Evolutionary conservation across 164 flowering plant species (phyloP).

Genomic region (Cinnamomum chago): DNA sequence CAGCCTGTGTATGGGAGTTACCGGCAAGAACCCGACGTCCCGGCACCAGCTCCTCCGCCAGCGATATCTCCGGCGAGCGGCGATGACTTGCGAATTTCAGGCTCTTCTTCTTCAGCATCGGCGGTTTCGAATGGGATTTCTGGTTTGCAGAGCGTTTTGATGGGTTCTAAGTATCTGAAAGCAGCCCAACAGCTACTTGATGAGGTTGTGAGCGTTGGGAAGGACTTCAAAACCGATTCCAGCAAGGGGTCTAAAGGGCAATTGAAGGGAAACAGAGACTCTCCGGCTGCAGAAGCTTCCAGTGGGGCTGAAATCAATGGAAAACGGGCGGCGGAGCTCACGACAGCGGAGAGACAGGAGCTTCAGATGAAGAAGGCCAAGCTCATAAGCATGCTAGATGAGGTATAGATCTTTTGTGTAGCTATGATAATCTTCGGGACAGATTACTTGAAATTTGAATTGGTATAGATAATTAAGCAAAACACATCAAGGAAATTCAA

Average conservation of each 20-base stretch:
- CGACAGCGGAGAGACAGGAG: constrained; percentile 59
- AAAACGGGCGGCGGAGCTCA: constrained; percentile 48
- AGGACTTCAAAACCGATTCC: constrained; percentile 30
- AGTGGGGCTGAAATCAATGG: constrained; percentile 33
- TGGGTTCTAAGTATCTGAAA: constrained; percentile 89
- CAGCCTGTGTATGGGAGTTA: constrained; percentile 33
- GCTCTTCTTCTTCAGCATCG: constrained; percentile 56
- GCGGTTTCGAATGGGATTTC: constrained; percentile 57
- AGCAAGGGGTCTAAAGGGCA: constrained; percentile 27
- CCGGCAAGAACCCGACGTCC: constrained; percentile 20
- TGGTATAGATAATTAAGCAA: not conserved
- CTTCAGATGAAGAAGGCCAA: constrained; percentile 51
- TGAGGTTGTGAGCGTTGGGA: constrained; percentile 81
- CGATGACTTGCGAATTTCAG: constrained; percentile 36
- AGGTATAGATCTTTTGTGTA: constrained; percentile 35
- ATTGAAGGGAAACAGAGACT: constrained; percentile 34
- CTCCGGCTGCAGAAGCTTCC: constrained; percentile 27
- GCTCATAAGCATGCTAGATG: constrained; percentile 57
- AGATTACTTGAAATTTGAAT: not conserved
- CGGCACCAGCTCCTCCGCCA: constrained; percentile 17
- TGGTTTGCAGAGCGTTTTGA: constrained; percentile 58
- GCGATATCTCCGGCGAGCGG: constrained; percentile 33
- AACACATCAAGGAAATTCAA: not conserved
- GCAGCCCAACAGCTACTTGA: constrained; percentile 85
- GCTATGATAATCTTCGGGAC: not conserved